Base-by-base conservation (phyloP, 129 eudicot species). In the Chrysanthemum lavandulifolium region DNA sequence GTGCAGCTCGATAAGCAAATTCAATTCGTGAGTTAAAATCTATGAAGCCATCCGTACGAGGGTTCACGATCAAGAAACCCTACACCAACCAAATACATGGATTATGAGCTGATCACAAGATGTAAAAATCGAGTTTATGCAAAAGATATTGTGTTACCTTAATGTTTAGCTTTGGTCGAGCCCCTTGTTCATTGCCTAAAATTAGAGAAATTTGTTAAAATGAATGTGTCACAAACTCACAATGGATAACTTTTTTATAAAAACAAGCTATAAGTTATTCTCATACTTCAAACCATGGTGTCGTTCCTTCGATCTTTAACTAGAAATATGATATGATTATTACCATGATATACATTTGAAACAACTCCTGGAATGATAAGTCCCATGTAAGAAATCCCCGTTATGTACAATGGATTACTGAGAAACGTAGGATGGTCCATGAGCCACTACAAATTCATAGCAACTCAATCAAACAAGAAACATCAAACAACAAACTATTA, bases 31-130 rank as follows among this genome's bases (percentile, higher is more conserved):
- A 69, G 62, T 80, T 80, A 6, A 63, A 68, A 53, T 80, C 76
- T 19, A 56, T 65, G 50, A 61, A 65, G 45, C 64, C 53, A 29
- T 68, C 61, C 0, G 84, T 80, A 18, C 45, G 71, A 13, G 80
- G 84, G 68, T 75, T 80, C 49, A 70, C 80, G 1, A 80, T 64
- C 84, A 80, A 63, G 63, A 21, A 80, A 69, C 84, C 84, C 84
- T 80, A n/a, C 36, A 75, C 13, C 72, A 9, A 54, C 50, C 36
- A 62, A 12, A 6, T n/a, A 61, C 65, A 51, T 62, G 47, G 54
- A 50, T 2, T n/a, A 69, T 40, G 6, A 69, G 40, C 10, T 6
- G 8, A n/a, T 5, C n/a, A 40, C 53, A 52, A 53, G 33, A 14
- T 21, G n/a, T 9, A 61, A 10, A 69, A 77, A 12, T 21, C 27